Evolutionary conservation across 805 yeast genomes (phyloP).

Genomic region (Saturnispora besseyi): DNA sequence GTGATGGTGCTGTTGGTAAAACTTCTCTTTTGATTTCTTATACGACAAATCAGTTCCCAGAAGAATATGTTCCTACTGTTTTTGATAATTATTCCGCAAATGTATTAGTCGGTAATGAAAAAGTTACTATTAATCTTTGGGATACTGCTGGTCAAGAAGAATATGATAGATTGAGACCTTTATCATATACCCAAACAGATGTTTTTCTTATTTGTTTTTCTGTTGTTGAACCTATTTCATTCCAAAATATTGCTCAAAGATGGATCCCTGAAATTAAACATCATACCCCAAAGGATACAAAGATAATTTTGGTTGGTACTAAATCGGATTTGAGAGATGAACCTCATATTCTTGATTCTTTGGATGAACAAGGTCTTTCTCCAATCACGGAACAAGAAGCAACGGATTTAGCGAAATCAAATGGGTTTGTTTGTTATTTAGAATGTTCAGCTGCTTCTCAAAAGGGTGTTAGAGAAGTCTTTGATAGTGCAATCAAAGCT

Average conservation of each 20-base stretch:
- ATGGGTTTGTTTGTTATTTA: slow-evolving; percentile 63
- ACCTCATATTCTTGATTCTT: slow-evolving; percentile 60
- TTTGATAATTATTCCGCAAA: slow-evolving; percentile 87
- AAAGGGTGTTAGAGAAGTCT: slow-evolving; percentile 74
- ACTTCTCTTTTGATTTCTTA: slow-evolving; percentile 82
- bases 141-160: slow-evolving; percentile 96
- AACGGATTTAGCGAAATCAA: slow-evolving; percentile 52
- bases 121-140: slow-evolving; percentile 82
- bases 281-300: slow-evolving; percentile 65
- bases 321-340: slow-evolving; percentile 81
- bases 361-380: slow-evolving; percentile 49
- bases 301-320: slow-evolving; percentile 76
- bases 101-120: slow-evolving; percentile 73
- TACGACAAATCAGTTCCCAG: slow-evolving; percentile 88
- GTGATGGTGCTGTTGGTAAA: slow-evolving; percentile 95
- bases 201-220: slow-evolving; percentile 82
- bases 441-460: slow-evolving; percentile 92
- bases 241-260: slow-evolving; percentile 69
- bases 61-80: slow-evolving; percentile 90
- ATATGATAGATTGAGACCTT: slow-evolving; percentile 80
- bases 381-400: slow-evolving; percentile 63
- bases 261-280: slow-evolving; percentile 84
- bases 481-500: slow-evolving; percentile 70
- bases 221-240: slow-evolving; percentile 70
- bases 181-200: slow-evolving; percentile 88